phyloP scores from a whole-genome alignment of 345 rosid genomes.

The Camelina hispida region DNA sequence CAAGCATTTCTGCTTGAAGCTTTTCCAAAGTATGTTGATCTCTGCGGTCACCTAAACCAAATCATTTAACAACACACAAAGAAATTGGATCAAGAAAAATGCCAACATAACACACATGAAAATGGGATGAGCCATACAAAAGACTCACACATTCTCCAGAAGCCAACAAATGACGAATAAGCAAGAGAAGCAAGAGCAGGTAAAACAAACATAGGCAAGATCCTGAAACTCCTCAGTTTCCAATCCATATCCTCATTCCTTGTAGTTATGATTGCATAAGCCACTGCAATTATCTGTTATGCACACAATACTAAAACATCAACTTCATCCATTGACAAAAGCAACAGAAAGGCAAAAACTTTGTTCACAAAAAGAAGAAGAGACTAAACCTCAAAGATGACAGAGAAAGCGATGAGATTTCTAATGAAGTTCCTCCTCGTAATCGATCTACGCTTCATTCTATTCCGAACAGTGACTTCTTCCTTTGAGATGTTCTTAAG shows the following conservation, averaged over 20 bases:
- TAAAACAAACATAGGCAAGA: conserved; percentile 75
- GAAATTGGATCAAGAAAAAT: neutral
- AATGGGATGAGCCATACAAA: neutral
- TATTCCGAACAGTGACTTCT: conserved; percentile 63
- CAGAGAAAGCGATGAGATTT: conserved; percentile 65
- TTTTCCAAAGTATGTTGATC: conserved; percentile 79
- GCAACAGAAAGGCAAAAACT: neutral
- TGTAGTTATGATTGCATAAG: conserved; percentile 73
- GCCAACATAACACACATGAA: neutral
- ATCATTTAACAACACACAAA: conserved; percentile 25
- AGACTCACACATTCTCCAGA: conserved; percentile 72
- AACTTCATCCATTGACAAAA: neutral
- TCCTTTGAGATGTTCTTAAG: conserved; percentile 76
- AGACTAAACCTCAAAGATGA: conserved; percentile 67
- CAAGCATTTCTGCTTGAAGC: conserved; percentile 81
- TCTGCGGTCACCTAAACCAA: conserved; percentile 71
- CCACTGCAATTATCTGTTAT: conserved; percentile 65
- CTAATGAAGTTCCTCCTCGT: conserved; percentile 62
- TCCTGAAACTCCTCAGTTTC: conserved; percentile 70
- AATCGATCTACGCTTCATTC: conserved; percentile 64
- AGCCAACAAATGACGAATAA: conserved; percentile 57
- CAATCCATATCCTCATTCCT: conserved; percentile 65
- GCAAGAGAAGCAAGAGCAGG: conserved; percentile 57
- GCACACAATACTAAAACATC: neutral
- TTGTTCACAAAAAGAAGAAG: neutral